Base-by-base conservation (phyloP, 495 filamentous ascomycete species). In the Tetracladium marchalianum region DNA sequence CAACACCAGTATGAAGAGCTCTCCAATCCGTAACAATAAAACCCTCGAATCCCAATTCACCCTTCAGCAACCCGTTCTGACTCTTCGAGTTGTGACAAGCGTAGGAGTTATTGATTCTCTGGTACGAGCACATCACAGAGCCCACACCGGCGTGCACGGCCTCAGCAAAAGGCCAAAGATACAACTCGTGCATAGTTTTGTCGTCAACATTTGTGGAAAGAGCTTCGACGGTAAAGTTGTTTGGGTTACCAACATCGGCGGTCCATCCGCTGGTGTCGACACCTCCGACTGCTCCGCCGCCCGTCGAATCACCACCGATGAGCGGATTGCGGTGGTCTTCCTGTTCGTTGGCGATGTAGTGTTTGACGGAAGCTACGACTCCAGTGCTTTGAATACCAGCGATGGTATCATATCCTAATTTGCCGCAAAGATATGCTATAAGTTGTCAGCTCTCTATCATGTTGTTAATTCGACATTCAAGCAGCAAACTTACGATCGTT, bases 1-100 rank as follows among this genome's bases (percentile, higher is more conserved):
- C 70, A 9, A 83, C 85, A 61, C 90, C 90, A 18, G 84, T 75
- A 62, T 95, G 80, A 19, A 74, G 73, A 5, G 75, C 81, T 44
- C 67, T 66, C 80, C 81, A 85, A 58, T 87, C 82, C 15, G 69
- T 70, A 44, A 84, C 69, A 17, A 87, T 75, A 53, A 76, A 82
- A 9, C 82, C 82, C 38, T 80, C 71, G 57, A 84, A 85, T 1
- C 75, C 80, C 0, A 87, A 66, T 49, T 85, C 80, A 0, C 66
- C 69, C 53, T 85, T 87, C 3, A 87, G 62, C 2, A 85, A 54
- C 0, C 74, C 73, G 53, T 81, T 83, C 35, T 80, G 66, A 0
- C 67, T 58, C 35, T 83, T 74, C 45, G 69, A 73, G 55, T 84
- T 84, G 50, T 76, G 65, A 48, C 81, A 87, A 4, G 74, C 73